A percentile compares a stretch with the other conserved stretches of the same genome.
phyloP scores from a whole-genome alignment of 768 basidiomycete genomes.

The Termitomyces sp. region DNA sequence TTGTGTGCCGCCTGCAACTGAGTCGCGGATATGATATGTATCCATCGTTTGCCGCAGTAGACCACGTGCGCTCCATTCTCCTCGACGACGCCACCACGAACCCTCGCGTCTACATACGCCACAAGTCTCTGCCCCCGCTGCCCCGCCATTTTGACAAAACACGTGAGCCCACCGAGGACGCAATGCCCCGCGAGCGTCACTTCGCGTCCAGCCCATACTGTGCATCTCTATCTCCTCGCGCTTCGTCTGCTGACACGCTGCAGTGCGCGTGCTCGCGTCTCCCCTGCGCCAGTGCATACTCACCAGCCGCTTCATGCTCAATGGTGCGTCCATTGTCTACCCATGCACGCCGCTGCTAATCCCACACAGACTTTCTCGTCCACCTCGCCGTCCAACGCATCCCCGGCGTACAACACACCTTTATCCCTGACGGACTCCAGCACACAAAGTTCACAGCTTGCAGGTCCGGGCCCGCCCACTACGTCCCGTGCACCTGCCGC shows the following conservation, averaged over 20 bases:
- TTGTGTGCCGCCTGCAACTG: not conserved
- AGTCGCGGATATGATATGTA: not conserved
- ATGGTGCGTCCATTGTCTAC: constrained; percentile 34
- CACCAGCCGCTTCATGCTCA: constrained; percentile 49
- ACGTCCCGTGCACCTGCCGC: constrained; percentile 58
- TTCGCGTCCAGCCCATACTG: constrained; percentile 80
- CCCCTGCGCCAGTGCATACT: constrained; percentile 54
- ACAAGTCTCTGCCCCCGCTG: constrained; percentile 56
- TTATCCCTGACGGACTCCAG: constrained; percentile 56
- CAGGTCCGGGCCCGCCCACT: constrained; percentile 39
- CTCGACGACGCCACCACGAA: constrained; percentile 34
- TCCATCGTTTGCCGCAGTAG: constrained; percentile 6
- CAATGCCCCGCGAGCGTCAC: constrained; percentile 60
- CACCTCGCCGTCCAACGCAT: constrained; percentile 50
- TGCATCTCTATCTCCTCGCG: constrained; percentile 26
- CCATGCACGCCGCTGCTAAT: not conserved
- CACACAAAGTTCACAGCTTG: constrained; percentile 55
- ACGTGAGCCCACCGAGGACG: constrained; percentile 2
- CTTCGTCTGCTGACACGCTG: constrained; percentile 4
- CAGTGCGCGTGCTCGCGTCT: constrained; percentile 69
- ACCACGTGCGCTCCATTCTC: constrained; percentile 54
- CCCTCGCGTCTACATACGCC: constrained; percentile 41
- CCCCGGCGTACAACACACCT: constrained; percentile 21
- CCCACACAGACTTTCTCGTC: constrained; percentile 55
- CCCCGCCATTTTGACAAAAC: constrained; percentile 16